A percentile compares a stretch with the other conserved stretches of the same genome.
Evolutionary conservation across 225 moss, liverwort and hornwort genomes (phyloP).

Genomic region (Straminergon stramineum): DNA sequence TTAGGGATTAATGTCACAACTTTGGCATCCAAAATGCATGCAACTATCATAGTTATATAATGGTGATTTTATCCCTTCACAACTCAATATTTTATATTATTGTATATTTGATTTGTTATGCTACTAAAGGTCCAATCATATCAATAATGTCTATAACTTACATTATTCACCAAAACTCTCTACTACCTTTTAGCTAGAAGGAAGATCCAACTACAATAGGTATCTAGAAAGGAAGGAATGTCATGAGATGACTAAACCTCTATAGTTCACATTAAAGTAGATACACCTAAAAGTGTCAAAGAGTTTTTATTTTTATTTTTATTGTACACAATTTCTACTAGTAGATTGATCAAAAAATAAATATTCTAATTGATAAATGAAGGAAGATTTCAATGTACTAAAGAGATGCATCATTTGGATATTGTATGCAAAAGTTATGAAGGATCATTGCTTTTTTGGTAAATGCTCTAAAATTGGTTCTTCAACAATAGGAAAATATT

Average conservation of each 20-base stretch:
- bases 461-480: not conserved
- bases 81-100: not conserved
- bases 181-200: not conserved
- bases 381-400: not conserved
- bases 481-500: not conserved
- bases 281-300: fast-evolving
- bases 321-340: not conserved
- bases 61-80: no score
- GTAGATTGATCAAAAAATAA: not conserved
- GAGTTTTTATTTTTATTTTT: no score
- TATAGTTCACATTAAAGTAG: fast-evolving
- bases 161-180: fast-evolving
- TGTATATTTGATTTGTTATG: not conserved
- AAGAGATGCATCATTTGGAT: not conserved
- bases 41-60: not conserved
- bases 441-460: not conserved
- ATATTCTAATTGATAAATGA: not conserved
- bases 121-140: not conserved
- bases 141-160: fast-evolving
- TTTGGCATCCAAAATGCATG: not conserved
- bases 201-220: not conserved
- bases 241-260: not conserved
- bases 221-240: fast-evolving
- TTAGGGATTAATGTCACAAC: not conserved
- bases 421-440: not conserved